Percentiles rank a stretch among this genome's conserved stretches.
These are phyloP conservation scores for Oryza longistaminata DNA, from an alignment of 176 grass and related monocot genomes.

Conservation along the genomic window DNA sequence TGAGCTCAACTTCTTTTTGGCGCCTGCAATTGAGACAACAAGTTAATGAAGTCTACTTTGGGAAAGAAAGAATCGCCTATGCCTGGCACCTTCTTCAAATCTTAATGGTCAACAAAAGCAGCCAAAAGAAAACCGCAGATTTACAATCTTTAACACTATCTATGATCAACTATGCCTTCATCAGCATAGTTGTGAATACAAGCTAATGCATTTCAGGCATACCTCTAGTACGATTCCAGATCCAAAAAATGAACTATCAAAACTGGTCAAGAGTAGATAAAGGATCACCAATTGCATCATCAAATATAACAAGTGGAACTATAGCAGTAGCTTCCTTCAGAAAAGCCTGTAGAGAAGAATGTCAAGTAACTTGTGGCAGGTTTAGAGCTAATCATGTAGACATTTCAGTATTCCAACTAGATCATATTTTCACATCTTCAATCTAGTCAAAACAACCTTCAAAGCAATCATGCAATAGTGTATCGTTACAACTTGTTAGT, in stretches of 20 bases:
- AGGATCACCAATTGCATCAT: slow-evolving; percentile 99
- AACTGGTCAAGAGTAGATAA: slow-evolving; percentile 99
- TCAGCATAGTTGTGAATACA: slow-evolving; percentile 60
- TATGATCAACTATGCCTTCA: slow-evolving; percentile 53
- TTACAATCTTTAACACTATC: slow-evolving; percentile 44
- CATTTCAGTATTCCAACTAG: slow-evolving; percentile 57
- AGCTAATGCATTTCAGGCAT: slow-evolving; percentile 91
- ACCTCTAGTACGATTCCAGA: slow-evolving; percentile 98
- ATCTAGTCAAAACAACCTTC: slow-evolving; percentile 2
- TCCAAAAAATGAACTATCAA: slow-evolving; percentile 97
- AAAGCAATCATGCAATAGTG: slow-evolving; percentile 6
- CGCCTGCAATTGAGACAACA: slow-evolving; percentile 55
- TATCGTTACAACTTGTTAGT: slow-evolving; percentile 12
- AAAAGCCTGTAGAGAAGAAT: slow-evolving; percentile 99
- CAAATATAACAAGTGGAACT: slow-evolving; percentile 99
- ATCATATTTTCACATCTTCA: slow-evolving; percentile 34
- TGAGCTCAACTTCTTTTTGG: slow-evolving; percentile 97
- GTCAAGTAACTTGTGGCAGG: slow-evolving; percentile 97
- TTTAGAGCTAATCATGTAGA: slow-evolving; percentile 79
- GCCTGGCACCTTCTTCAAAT: slow-evolving; percentile 20
- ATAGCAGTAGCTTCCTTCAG: slow-evolving; percentile 92
- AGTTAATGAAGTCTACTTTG: slow-evolving; percentile 52
- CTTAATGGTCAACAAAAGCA: slow-evolving; percentile 44
- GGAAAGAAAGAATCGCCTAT: neutral
- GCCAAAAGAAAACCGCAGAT: slow-evolving; percentile 43